Evolutionary conservation across 345 rosid species (phyloP).

Genomic region (Eucalyptus regnans): DNA sequence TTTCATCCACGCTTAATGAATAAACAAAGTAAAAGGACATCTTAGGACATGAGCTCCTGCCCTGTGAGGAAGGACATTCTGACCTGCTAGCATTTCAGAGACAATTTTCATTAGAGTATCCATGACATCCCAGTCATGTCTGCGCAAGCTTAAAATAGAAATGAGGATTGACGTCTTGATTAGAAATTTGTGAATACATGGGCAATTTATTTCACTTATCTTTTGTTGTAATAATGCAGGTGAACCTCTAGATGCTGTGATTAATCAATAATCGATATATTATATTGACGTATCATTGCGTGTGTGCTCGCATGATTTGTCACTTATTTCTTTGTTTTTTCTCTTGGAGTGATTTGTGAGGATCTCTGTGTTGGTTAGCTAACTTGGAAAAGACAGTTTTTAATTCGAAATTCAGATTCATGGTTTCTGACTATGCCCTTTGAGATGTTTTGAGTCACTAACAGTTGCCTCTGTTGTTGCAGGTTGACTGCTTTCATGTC

Average conservation of each 20-base stretch:
- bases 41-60: background rate
- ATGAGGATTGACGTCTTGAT: background rate
- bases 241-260: background rate
- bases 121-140: background rate
- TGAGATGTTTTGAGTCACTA: background rate
- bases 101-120: background rate
- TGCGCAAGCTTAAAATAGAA: background rate
- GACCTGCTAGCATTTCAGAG: background rate
- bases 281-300: background rate
- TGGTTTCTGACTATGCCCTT: background rate
- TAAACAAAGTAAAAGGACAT: background rate
- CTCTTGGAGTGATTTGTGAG: background rate
- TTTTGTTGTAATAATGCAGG: background rate
- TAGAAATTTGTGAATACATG: background rate
- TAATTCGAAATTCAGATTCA: background rate
- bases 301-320: background rate
- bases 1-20: background rate
- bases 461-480: conserved; percentile 1
- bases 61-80: background rate
- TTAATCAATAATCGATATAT: background rate
- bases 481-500: conserved; percentile 99
- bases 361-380: background rate
- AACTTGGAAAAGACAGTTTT: background rate
- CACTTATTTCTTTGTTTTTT: background rate
- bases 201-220: background rate